Evolutionary conservation across 1,139 yeast species (phyloP).

Genomic region (Dujonia santamariae): DNA sequence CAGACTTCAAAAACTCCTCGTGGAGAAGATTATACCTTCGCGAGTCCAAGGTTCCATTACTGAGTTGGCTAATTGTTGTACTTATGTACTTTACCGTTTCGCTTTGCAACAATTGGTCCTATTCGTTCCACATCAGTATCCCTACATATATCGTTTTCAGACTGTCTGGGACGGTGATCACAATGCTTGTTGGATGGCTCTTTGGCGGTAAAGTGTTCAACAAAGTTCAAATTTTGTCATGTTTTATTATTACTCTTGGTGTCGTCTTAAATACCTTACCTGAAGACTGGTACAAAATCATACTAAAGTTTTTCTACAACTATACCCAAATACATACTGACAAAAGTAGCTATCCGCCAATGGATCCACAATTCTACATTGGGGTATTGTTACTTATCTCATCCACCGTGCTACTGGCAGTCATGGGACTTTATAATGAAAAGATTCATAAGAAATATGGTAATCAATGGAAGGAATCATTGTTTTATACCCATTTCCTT

Average conservation of each 20-base stretch:
- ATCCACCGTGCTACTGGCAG: slow-evolving; percentile 49
- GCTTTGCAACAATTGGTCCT: slow-evolving; percentile 56
- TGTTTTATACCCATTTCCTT: slow-evolving; percentile 60
- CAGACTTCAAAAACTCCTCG: slow-evolving; percentile 20
- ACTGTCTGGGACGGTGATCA: slow-evolving; percentile 61
- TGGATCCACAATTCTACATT: slow-evolving; percentile 19
- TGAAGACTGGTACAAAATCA: slow-evolving; percentile 1
- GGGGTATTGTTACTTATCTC: slow-evolving; percentile 46
- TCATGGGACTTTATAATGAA: slow-evolving; percentile 58
- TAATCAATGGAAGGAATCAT: slow-evolving; percentile 60
- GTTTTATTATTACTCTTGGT: slow-evolving; percentile 53
- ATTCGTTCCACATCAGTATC: slow-evolving; percentile 56
- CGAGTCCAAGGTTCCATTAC: slow-evolving; percentile 44
- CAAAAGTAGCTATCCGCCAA: too few species aligned
- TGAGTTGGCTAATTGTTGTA: slow-evolving; percentile 48
- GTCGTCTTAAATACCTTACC: slow-evolving; percentile 49
- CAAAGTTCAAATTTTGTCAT: slow-evolving; percentile 45
- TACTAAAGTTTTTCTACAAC: slow-evolving; percentile 1
- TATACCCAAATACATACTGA: too few species aligned
- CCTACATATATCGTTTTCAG: slow-evolving; percentile 69
- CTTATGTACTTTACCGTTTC: slow-evolving; percentile 51
- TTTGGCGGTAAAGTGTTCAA: slow-evolving; percentile 46
- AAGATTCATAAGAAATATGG: slow-evolving; percentile 48
- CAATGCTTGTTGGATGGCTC: slow-evolving; percentile 55
- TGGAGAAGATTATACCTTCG: slow-evolving; percentile 22